phyloP scores from a whole-genome alignment of 1,284 basidiomycete species.

The Coniferiporia sulphurascens region DNA sequence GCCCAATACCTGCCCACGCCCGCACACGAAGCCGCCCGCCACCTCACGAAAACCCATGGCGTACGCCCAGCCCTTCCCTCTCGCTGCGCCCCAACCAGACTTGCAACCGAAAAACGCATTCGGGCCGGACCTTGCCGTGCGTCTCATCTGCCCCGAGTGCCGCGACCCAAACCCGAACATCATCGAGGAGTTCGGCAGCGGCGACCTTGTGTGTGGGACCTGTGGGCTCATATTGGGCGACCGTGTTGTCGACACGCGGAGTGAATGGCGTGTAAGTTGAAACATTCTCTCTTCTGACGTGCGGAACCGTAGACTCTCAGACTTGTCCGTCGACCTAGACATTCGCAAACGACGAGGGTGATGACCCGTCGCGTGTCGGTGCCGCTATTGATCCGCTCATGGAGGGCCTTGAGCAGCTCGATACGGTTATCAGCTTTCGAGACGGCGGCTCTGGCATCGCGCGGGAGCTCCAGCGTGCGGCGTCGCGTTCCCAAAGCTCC shows the following conservation, averaged over 20 bases:
- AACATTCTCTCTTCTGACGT: constrained; percentile 21
- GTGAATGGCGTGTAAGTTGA: constrained; percentile 89
- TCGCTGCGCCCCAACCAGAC: constrained; percentile 44
- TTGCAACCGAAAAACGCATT: constrained; percentile 44
- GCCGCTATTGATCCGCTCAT: constrained; percentile 90
- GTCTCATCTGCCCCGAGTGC: constrained; percentile 93
- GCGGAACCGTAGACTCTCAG: neutral
- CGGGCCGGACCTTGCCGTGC: constrained; percentile 81
- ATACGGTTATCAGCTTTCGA: constrained; percentile 91
- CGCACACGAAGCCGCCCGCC: constrained; percentile 11
- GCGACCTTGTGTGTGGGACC: constrained; percentile 94
- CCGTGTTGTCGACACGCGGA: constrained; percentile 94
- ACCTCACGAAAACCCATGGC: constrained; percentile 32
- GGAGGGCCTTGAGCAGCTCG: constrained; percentile 90
- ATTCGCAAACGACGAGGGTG: constrained; percentile 98
- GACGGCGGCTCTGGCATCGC: constrained; percentile 94
- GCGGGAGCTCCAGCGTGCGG: constrained; percentile 88
- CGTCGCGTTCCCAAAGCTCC: constrained; percentile 69
- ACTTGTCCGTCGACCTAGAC: constrained; percentile 52
- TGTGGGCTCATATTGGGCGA: constrained; percentile 97
- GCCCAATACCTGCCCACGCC: constrained; percentile 1
- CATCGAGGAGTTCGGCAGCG: constrained; percentile 95
- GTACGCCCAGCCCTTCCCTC: constrained; percentile 66
- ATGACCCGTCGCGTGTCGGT: constrained; percentile 99
- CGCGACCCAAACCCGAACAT: constrained; percentile 89